Conservation (phyloP, 768 basidiomycete genomes). For the Tulasnella sp. region DNA sequence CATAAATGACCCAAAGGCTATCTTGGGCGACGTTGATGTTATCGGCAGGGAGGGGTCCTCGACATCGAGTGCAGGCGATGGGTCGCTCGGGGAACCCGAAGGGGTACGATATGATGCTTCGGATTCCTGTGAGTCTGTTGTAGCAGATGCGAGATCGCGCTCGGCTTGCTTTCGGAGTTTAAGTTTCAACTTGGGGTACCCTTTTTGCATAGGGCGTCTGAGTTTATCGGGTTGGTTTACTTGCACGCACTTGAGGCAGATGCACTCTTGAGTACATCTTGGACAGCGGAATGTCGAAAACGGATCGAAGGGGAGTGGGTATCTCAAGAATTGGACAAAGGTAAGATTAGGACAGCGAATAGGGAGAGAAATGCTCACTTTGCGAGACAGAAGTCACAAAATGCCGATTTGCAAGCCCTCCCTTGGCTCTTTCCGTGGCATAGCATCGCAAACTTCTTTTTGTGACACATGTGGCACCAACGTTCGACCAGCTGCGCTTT, state of each 20-base stretch:
- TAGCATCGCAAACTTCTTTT: neutral
- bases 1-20: too few relatives aligned
- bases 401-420: neutral
- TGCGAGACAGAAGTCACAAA: constrained; percentile 7
- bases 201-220: neutral
- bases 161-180: too few relatives aligned
- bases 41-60: too few relatives aligned
- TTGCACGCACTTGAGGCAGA: neutral
- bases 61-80: too few relatives aligned
- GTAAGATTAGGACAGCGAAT: neutral
- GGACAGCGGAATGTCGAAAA: neutral
- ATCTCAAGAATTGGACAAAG: neutral
- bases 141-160: too few relatives aligned
- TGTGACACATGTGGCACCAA: constrained; percentile 13
- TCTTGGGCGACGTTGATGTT: too few relatives aligned
- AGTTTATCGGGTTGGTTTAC: neutral
- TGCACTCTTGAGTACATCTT: neutral
- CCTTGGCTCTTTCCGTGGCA: neutral
- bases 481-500: neutral
- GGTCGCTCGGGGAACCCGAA: too few relatives aligned
- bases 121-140: neutral
- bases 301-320: constrained; percentile 1
- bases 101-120: too few relatives aligned
- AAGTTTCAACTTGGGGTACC: neutral
- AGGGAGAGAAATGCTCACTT: neutral